A percentile compares a stretch with the other conserved stretches of the same genome.
Conservation (phyloP, 2,329 filamentous ascomycete genomes). For the Penicillium brasilianum region DNA sequence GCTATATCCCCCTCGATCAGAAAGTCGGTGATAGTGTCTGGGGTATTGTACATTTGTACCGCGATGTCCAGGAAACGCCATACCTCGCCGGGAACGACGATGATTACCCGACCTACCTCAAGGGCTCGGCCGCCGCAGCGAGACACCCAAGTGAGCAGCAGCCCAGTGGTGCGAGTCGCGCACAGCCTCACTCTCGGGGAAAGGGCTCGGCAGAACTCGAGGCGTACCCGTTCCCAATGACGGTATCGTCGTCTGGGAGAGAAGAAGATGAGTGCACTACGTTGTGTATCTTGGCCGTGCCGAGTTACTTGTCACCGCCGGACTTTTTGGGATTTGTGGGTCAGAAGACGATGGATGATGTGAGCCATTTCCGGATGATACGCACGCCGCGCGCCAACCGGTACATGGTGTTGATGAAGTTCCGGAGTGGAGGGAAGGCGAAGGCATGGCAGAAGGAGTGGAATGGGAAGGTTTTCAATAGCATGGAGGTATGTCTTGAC, state of each 20-base stretch:
- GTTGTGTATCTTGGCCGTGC: constrained; percentile 90
- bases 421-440: constrained; percentile 75
- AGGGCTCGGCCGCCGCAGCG: constrained; percentile 44
- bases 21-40: constrained; percentile 80
- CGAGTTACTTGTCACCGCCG: constrained; percentile 87
- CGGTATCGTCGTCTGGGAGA: constrained; percentile 13
- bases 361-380: constrained; percentile 94
- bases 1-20: constrained; percentile 72
- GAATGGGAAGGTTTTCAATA: constrained; percentile 92
- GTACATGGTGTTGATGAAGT: constrained; percentile 96
- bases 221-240: constrained; percentile 27
- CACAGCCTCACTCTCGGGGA: constrained; percentile 12
- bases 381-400: constrained; percentile 86
- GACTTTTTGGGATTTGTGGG: constrained; percentile 93
- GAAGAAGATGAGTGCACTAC: constrained; percentile 73
- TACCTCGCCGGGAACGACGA: constrained; percentile 55
- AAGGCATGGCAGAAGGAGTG: constrained; percentile 82
- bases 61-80: constrained; percentile 77
- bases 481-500: constrained; percentile 71
- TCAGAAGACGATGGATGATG: constrained; percentile 80
- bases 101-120: constrained; percentile 51
- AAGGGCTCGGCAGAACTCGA: constrained; percentile 14
- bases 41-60: constrained; percentile 93
- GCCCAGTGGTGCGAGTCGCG: constrained; percentile 30
- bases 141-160: constrained; percentile 34